Evolutionary conservation across 208 protist genomes (phyloP), one percentile per base, ranked within the genome.

Genomic region (Trypanosoma vivax): DNA sequence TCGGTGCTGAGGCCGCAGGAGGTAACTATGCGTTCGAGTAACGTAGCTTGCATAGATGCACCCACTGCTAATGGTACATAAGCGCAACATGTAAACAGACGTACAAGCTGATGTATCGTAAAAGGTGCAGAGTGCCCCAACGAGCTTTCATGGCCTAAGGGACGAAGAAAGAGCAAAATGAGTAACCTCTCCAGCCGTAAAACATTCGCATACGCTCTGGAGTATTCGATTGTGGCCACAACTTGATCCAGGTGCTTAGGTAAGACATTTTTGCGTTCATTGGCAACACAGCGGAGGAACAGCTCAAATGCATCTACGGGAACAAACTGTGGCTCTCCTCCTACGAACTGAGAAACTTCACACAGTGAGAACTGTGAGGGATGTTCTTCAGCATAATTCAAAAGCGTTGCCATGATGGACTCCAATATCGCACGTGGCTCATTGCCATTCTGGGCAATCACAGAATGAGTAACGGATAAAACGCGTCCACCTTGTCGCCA

Each of bases 251-350:
- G 50, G 29, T 82, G 67, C 11, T 35, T 4, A 0, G 49, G 21
- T 5, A 53, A 54, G 5, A 63, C 48, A 49, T 34, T 49, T 9
- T 41, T 25, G 34, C 19, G 2, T 31, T 84, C 67, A 42, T 63
- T 53, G 11, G 35, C 45, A 6, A 87, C 47, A 13, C 76, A 50
- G 4, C 71, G 74, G 7, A 89, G 31, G 41, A 78, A 88, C 18
- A 86, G 21, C 33, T 83, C 76, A 43, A 88, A 64, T 25, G 87
- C 60, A 18, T 79, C 68, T 35, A 80, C 69, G 0, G 80, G 77
- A 6, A 84, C 45, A 0, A 33, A 16, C 34, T 31, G 21, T 3
- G 24, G 10, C 9, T 50, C 34, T 14, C 21, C 23, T 10, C 48
- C 48, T 6, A 67, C 5, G 60, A 67, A 67, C 29, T 41, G 35